Base-by-base conservation (phyloP, 2,329 filamentous ascomycete genomes). In the Proliferodiscus dingleyae region DNA sequence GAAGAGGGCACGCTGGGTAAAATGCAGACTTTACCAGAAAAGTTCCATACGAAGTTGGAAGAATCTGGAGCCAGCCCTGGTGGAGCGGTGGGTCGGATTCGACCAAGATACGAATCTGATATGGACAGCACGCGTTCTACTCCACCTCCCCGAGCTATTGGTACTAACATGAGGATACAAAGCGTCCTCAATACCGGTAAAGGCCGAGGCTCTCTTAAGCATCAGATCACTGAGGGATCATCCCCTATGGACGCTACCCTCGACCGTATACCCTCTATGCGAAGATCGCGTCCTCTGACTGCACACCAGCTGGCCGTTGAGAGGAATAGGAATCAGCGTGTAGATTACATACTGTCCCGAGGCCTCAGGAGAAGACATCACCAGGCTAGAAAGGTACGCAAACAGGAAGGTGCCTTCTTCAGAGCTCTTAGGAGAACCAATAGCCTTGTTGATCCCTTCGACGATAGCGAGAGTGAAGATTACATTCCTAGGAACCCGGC, bases 241-340 rank as follows among this genome's bases (percentile, higher is more conserved):
- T 83, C 80, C 2, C 80, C 80, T 5, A 76, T 73, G 16, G 70
- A 76, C 11, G 80, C 82, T 26, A 62, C 63, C 9, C 34, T 37
- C 4, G 64, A 67, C 28, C 53, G 49, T 26, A 51, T 47, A 57
- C 63, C 40, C 53, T 37, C 55, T 16, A 70, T 72, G 16, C 70
- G 78, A 46, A 83, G 89, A 61, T 81, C 83, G 7, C 77, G 87
- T 1, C 87, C 87, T 2, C 78, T 88, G 0, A 93, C 87, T 0
- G 85, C 86, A 28, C 87, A 93, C 64, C 87, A 93, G 65, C 71
- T 89, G 30, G 87, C 87, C 0, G 85, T 93, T 1, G 86, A 89
- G 64, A 78, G 83, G 45, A 89, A 90, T 64, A 75, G 87, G 15
- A 85, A 80, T 50, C 80, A 87, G 59, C 81, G 87, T 5, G 87